A percentile compares a stretch with the other conserved stretches of the same genome.
Conservation (phyloP, 768 basidiomycete species). For the Brasilioporus rufonigricans region DNA sequence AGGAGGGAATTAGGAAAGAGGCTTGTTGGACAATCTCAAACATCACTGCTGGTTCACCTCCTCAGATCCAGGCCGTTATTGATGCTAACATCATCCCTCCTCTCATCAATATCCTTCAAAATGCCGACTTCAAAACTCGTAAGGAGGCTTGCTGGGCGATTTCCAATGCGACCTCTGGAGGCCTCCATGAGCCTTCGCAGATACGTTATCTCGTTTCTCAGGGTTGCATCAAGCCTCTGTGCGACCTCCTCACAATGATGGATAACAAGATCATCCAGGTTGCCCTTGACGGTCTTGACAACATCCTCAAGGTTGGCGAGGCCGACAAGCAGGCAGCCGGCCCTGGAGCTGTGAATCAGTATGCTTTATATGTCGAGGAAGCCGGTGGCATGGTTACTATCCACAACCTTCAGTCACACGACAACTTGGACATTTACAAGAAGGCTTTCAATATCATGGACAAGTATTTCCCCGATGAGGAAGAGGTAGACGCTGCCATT, state of each 20-base stretch:
- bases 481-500: constrained; percentile 84
- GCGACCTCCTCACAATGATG: constrained; percentile 95
- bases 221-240: constrained; percentile 98
- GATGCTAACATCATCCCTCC: constrained; percentile 98
- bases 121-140: constrained; percentile 98
- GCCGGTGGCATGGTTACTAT: constrained; percentile 99
- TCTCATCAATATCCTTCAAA: constrained; percentile 95
- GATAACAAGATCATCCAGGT: constrained; percentile 99
- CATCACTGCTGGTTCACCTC: constrained; percentile 94
- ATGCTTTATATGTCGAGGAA: constrained; percentile 94
- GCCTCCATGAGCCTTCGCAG: constrained; percentile 92
- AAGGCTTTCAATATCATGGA: constrained; percentile 99
- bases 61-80: constrained; percentile 95
- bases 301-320: constrained; percentile 97
- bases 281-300: constrained; percentile 96
- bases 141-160: constrained; percentile 99
- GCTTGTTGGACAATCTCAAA: constrained; percentile 99
- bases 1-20: constrained; percentile 99
- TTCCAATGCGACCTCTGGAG: constrained; percentile 98
- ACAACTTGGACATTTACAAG: constrained; percentile 99
- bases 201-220: constrained; percentile 98
- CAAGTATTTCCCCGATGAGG: constrained; percentile 98
- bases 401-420: constrained; percentile 98
- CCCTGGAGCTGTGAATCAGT: constrained; percentile 84
- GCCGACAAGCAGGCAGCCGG: constrained; percentile 83